Evolutionary conservation across 2,329 filamentous ascomycete species (phyloP).

Genomic region (Aspergillus fischeri): DNA sequence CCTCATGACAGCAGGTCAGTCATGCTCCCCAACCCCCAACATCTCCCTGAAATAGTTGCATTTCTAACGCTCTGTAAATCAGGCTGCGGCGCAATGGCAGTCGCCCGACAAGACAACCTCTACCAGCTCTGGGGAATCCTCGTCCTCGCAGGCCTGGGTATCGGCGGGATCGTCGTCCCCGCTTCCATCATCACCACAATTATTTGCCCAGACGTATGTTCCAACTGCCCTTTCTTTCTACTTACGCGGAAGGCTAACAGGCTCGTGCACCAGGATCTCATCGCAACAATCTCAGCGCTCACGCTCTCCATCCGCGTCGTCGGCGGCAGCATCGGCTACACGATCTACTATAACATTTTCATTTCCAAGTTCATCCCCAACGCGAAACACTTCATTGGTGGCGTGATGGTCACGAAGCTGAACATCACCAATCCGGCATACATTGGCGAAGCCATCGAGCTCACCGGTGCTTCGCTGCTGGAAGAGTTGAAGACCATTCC

Average conservation of each 20-base stretch:
- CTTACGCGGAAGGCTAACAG: not conserved
- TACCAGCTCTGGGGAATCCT: conserved; percentile 54
- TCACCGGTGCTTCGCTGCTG: conserved; percentile 53
- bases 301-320: conserved; percentile 67
- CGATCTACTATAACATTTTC: conserved; percentile 53
- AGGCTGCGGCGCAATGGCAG: conserved; percentile 53
- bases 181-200: conserved; percentile 66
- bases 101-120: conserved; percentile 51
- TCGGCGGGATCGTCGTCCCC: conserved; percentile 65
- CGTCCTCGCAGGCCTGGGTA: conserved; percentile 59
- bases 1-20: conserved; percentile 60
- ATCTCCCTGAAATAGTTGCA: too few relatives aligned
- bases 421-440: conserved; percentile 47
- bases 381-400: conserved; percentile 48
- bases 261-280: conserved; percentile 48
- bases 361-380: conserved; percentile 44
- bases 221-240: not conserved
- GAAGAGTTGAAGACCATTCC: conserved; percentile 47
- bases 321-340: conserved; percentile 62
- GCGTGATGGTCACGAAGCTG: conserved; percentile 45
- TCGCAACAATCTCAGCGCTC: conserved; percentile 64
- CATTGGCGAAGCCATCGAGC: conserved; percentile 49
- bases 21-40: too few relatives aligned
- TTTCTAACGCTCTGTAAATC: not conserved
- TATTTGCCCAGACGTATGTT: conserved; percentile 58